phyloP scores from a whole-genome alignment of 1,284 basidiomycete species.

The Microbotryomycetes sp. region DNA sequence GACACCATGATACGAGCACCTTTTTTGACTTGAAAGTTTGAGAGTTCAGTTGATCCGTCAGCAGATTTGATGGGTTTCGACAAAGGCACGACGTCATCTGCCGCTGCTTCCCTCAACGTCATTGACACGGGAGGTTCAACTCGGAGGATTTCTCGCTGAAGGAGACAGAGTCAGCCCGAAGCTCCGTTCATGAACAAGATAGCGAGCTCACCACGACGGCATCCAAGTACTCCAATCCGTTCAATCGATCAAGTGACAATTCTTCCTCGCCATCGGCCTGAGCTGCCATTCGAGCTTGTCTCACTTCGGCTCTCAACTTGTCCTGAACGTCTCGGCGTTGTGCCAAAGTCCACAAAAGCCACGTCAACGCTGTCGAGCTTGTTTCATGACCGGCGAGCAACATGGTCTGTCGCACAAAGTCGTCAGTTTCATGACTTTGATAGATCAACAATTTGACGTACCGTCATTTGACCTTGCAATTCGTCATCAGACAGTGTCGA shows the following conservation, averaged over 20 bases:
- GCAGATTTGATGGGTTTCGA: conserved; percentile 53
- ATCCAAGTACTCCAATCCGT: conserved; percentile 61
- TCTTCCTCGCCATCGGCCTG: conserved; percentile 10
- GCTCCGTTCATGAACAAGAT: neutral
- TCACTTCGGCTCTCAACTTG: conserved; percentile 54
- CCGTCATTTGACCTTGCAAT: conserved; percentile 28
- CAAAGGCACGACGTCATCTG: conserved; percentile 66
- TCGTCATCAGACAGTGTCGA: conserved; percentile 19
- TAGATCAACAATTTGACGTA: neutral
- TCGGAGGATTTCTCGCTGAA: conserved; percentile 57
- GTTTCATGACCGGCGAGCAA: conserved; percentile 64
- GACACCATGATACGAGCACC: conserved; percentile 59
- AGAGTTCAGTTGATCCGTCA: conserved; percentile 40
- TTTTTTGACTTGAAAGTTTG: conserved; percentile 47
- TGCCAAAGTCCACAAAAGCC: conserved; percentile 63
- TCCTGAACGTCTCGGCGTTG: conserved; percentile 52
- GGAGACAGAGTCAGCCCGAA: neutral
- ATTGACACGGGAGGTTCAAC: conserved; percentile 73
- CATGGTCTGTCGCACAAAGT: conserved; percentile 9
- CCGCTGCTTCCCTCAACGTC: conserved; percentile 62
- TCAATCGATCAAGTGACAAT: conserved; percentile 54
- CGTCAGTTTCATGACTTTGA: neutral
- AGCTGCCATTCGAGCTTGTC: conserved; percentile 42
- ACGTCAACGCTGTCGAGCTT: conserved; percentile 61
- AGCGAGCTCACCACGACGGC: conserved; percentile 55